Base-by-base conservation (phyloP, 2,329 filamentous ascomycete species). In the Cercospora zeina region DNA sequence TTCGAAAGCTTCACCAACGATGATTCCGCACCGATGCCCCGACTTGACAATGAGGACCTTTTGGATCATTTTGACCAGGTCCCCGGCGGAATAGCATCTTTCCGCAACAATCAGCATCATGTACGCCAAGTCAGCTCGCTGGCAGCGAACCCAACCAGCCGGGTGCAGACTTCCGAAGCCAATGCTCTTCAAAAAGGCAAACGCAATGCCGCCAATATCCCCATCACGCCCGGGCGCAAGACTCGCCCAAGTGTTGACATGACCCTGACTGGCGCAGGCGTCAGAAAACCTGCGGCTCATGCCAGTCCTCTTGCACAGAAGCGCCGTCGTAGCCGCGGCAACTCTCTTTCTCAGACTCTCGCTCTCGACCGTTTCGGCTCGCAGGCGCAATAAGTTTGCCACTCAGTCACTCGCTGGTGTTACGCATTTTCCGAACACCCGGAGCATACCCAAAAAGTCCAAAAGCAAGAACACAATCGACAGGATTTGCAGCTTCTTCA, bases 71-170 rank as follows among this genome's bases (percentile, higher is more conserved):
- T 92, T 39, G 86, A 89, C 70, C 84, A 86, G 67, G 67, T 69
- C 2, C 71, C 65, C 27, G 84, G 87, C 61, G 85, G 88, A 13
- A 89, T 95, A 36, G 89, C 89, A 37, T 89, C 90, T 1, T 96
- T 95, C 81, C 89, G 89, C 60, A 81, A 79, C 45, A 83, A 84
- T 65, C 80, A 83, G 69, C 77, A 71, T 74, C 78, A 65, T 78
- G 84, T 71, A 76, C 82, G 69, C 72, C 80, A 63, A 70, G 80
- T 71, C 76, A 81, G 69, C 77, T 80, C 67, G 74, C 75, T 85
- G 81, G 66, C 87, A 85, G 74, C 86, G 85, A 73, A 86, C 80
- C 79, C 37, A 78, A 83, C 61, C 83, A 88, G 69, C 86, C 87
- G 39, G 79, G 89, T 27, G 81, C 84, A 54, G 85, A 88, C 73